phyloP scores from a whole-genome alignment of 202 grass and related monocot genomes.

The Digitaria exilis region DNA sequence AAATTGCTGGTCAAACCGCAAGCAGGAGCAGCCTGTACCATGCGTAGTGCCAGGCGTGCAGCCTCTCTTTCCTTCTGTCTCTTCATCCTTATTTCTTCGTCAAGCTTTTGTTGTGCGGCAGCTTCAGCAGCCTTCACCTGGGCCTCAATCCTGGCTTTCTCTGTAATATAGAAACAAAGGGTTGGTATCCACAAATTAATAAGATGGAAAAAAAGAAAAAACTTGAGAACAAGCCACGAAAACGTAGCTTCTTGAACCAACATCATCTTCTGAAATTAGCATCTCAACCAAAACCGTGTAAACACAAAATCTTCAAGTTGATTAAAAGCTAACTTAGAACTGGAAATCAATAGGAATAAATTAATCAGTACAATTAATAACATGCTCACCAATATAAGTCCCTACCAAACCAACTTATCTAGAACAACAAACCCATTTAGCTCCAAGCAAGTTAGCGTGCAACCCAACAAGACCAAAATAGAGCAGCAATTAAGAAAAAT shows the following conservation, averaged over 20 bases:
- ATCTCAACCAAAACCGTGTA: background rate
- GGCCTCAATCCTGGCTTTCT: slow-evolving; percentile 85
- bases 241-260: background rate
- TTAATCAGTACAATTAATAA: background rate
- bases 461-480: background rate
- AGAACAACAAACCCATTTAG: background rate
- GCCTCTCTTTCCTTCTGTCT: slow-evolving; percentile 83
- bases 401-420: background rate
- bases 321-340: background rate
- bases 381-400: background rate
- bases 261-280: background rate
- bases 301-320: background rate
- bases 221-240: background rate
- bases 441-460: background rate
- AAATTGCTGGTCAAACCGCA: slow-evolving; percentile 5
- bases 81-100: slow-evolving; percentile 65
- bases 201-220: background rate
- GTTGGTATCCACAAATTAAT: slow-evolving; percentile 5
- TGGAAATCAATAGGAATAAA: background rate
- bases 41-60: slow-evolving; percentile 70
- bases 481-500: background rate
- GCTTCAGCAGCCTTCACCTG: slow-evolving; percentile 73
- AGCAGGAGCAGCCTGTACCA: slow-evolving; percentile 44
- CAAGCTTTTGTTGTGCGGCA: slow-evolving; percentile 65
- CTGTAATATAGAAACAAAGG: slow-evolving; percentile 41